Evolutionary conservation across 352 stramenopile genomes (phyloP), one percentile per base, ranked within the genome.

Genomic region (Pythium dissimile): DNA sequence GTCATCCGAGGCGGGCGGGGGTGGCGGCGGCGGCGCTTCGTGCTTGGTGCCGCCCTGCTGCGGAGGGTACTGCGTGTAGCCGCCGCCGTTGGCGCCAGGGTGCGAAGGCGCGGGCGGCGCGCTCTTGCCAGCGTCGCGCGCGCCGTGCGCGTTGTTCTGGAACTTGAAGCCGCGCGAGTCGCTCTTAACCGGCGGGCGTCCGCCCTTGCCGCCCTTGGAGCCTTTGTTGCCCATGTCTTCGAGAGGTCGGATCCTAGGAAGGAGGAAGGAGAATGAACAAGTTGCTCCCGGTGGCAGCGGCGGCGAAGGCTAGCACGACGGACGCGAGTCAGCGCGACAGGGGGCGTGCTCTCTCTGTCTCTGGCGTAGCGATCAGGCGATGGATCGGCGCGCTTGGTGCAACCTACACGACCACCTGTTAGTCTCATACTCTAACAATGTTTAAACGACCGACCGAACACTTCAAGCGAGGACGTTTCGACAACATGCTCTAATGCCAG

Each of bases 151-250:
- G 45, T 64, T 50, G 54, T 77, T 81, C 47, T 69, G 59, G 59
- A 86, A 89, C 72, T 89, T 90, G 66, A 89, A 88, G 62, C 76
- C 76, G 64, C 83, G 78, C 67, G 77, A 85, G 69, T 90, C 83
- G 75, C 83, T 92, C 79, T 92, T 90, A 54, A 90, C 84, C 18
- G 80, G 83, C 55, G 81, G 80, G 15, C 81, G 80, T 54, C 72
- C 78, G 54, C 75, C 77, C 59, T 73, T 64, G 51, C 82, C 80
- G 46, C 46, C 46, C 61, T 92, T 92, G 57, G 83, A 92, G 67
- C 76, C 79, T 60, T 90, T 92, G 77, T 92, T 92, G 55, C 83
- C 83, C 83, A 92, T 92, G 34, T 3, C 73, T 28, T 30, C 37
- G 37, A 28, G 32, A 58, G 28, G 23, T 59, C 26, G 24, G 41